Base-by-base conservation (phyloP, 2,329 filamentous ascomycete species). In the Epichloe glyceriae region DNA sequence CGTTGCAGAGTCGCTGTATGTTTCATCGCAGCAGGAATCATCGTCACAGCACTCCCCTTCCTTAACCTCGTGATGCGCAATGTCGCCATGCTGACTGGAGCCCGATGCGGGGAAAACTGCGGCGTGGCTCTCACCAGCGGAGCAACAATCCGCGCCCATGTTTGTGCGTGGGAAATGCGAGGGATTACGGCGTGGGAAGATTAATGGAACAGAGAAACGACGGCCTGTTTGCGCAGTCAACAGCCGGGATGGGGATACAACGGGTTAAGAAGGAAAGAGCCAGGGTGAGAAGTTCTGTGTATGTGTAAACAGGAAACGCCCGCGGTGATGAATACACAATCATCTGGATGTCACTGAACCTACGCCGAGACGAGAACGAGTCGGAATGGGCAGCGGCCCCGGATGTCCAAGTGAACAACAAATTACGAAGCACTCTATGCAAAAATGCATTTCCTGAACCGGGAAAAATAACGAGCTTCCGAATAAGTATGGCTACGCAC, bases 21-120 rank as follows among this genome's bases (percentile, higher is more conserved):
- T 15, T 17, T 45, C 50, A 19, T 57, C 56, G 51, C 55, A 57
- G 54, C 57, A 58, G 15, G 48, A 50, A 5, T 53, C 51, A 33
- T 53, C 52, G 15, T 56, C 47, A 48, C 57, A 58, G 34, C 50
- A 52, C 17, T 53, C 42, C 6, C 44, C 50, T n/a, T 53, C 22
- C 34, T 46, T 15, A 20, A 46, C 17, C 46, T 30, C 47, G 41
- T 22, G 39, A 33, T 50, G 40, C n/a, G 17, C 15, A 7, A 33
- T 30, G 17, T 30, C 35, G 38, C 33, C 40, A 41, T 6, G 6
- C 10, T 38, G 7, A n/a, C 22, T 20, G 26, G 47, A 50, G 39
- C 3, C 40, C n/a, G 41, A 30, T 11, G 41, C 51, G n/a, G 47
- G 49, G 6, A 37, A 42, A n/a, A 34, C 37, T 34, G 48, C 42